Conservation (phyloP, 352 stramenopile genomes). For the Globisporangium splendens region DNA sequence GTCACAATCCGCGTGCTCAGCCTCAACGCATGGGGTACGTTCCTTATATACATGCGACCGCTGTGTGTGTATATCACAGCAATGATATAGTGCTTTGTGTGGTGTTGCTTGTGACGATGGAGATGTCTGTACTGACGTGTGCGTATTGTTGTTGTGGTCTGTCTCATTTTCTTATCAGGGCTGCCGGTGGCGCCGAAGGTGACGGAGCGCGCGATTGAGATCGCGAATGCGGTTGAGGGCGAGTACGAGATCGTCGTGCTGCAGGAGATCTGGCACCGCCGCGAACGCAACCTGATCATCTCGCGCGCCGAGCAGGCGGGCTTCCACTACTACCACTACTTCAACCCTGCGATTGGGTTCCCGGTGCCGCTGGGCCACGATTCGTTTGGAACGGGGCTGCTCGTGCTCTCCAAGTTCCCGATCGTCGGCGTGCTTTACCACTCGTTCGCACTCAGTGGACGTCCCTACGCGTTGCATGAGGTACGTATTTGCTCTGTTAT, state of each 20-base stretch:
- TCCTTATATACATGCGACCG: conserved; percentile 1
- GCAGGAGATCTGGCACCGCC: conserved; percentile 81
- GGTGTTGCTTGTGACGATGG: neutral
- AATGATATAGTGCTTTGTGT: neutral
- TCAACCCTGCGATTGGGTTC: conserved; percentile 75
- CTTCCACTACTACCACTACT: conserved; percentile 83
- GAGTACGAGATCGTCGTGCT: conserved; percentile 77
- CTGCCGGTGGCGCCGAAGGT: conserved; percentile 67
- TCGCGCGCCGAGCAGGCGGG: conserved; percentile 46
- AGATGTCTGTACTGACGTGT: neutral
- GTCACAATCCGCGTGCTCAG: conserved; percentile 60
- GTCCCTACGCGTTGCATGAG: conserved; percentile 75
- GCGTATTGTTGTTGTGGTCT: neutral
- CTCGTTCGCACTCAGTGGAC: conserved; percentile 71
- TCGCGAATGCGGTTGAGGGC: conserved; percentile 60
- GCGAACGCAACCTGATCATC: conserved; percentile 75
- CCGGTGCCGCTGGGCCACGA: conserved; percentile 65
- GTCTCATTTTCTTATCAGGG: conserved; percentile 19
- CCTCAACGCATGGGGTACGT: conserved; percentile 72
- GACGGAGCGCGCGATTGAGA: conserved; percentile 57
- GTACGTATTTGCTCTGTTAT: neutral
- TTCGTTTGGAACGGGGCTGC: conserved; percentile 71
- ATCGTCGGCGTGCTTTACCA: conserved; percentile 64
- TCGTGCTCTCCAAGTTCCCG: conserved; percentile 72
- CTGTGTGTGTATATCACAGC: neutral